phyloP scores from a whole-genome alignment of 306 rosid species.

The Biancaea sappan region DNA sequence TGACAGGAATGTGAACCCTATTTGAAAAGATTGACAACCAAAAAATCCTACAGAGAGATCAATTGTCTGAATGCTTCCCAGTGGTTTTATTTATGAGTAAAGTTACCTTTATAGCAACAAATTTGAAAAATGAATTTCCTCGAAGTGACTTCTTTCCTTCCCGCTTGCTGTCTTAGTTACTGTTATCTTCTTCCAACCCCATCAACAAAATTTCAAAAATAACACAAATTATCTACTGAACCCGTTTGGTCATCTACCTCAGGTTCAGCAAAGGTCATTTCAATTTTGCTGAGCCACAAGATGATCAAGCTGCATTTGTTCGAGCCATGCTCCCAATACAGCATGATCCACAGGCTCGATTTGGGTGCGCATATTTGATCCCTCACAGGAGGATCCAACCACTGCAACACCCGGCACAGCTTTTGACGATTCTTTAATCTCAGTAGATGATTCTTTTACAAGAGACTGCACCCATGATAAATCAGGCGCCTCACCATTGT shows the following conservation, averaged over 20 bases:
- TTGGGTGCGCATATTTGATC: conserved; percentile 40
- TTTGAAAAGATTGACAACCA: conserved; percentile 39
- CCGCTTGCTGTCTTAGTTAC: conserved; percentile 33
- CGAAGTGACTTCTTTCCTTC: conserved; percentile 11
- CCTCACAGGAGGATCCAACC: conserved; percentile 38
- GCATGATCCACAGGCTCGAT: conserved; percentile 60
- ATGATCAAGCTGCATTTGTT: conserved; percentile 67
- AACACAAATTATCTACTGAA: conserved; percentile 41
- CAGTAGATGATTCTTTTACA: conserved; percentile 71
- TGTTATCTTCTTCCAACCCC: conserved; percentile 31
- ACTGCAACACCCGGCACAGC: conserved; percentile 35
- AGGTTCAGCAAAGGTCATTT: conserved; percentile 30
- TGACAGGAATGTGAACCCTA: conserved; percentile 41
- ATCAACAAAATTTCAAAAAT: conserved; percentile 45
- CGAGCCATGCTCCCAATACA: conserved; percentile 66
- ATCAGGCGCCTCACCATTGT: conserved; percentile 76
- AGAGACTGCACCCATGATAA: conserved; percentile 83
- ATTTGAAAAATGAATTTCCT: conserved; percentile 17
- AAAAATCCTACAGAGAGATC: conserved; percentile 37
- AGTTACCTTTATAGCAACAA: background rate
- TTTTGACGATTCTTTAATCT: conserved; percentile 47
- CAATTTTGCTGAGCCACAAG: conserved; percentile 73
- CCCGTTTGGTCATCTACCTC: conserved; percentile 50
- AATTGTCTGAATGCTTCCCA: conserved; percentile 15
- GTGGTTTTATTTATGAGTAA: background rate